Base-by-base conservation (phyloP, 495 filamentous ascomycete species). In the Xylaria scruposa region DNA sequence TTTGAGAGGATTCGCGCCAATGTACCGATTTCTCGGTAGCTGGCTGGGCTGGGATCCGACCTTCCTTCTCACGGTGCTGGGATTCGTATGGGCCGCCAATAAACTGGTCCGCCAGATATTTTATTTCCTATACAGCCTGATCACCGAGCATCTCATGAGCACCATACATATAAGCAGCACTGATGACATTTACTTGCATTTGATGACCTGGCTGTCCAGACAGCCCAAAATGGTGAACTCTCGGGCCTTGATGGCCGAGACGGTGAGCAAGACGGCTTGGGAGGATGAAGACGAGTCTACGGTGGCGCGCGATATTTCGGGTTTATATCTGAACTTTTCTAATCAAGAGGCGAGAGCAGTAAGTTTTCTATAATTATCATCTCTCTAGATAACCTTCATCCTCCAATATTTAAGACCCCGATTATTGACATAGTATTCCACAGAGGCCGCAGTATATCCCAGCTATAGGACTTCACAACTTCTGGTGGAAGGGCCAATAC, bases 121-220 rank as follows among this genome's bases (percentile, higher is more conserved):
- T 66, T 33, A 56, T 44, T 74, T 71, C 4, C 3, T 81, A 12
- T 70, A 75, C 31, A 42, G 66, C 17, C 46, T 83, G 15, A 46
- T 88, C 67, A 68, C 72, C n/a, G 71, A 78, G 7, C 83, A 89
- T 71, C 85, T 85, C 73, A 89, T 85, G 81, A 83, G 87, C 61
- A 85, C 79, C 46, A 81, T 93, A 67, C 81, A 83, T 47, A 83
- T 93, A 72, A 81, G 83, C 67, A 84, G 83, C 70, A 80, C 81
- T 44, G 90, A 93, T 74, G 86, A 90, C 49, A 88, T 91, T 17
- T 91, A 88, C 78, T 72, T 78, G 13, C 85, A 90, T 69, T 75
- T 91, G 49, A 88, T 92, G 81, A 79, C 84, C 36, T 92, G 89
- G 87, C 82, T 91, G 4, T 85, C 88, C 0, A 75, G 82, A 40